phyloP scores from a whole-genome alignment of 345 rosid species.

The Hibiscus tridactylites region DNA sequence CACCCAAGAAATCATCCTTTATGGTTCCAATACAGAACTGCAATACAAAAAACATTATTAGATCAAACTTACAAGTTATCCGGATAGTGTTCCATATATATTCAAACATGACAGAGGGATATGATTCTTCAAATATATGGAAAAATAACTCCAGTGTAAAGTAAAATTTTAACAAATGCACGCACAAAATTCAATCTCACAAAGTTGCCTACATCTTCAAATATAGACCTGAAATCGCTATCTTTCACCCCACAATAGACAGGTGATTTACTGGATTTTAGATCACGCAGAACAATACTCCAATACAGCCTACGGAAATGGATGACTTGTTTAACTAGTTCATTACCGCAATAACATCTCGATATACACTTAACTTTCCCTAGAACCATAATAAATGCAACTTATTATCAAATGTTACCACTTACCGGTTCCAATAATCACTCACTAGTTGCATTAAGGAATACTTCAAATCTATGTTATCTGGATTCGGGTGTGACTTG shows the following conservation, averaged over 20 bases:
- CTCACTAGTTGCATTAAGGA: background rate
- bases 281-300: background rate
- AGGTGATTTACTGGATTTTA: background rate
- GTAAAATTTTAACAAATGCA: background rate
- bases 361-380: background rate
- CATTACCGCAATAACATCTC: background rate
- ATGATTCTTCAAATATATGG: background rate
- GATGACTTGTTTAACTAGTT: background rate
- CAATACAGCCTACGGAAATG: background rate
- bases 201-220: background rate
- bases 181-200: background rate
- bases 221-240: background rate
- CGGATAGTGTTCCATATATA: background rate
- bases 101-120: background rate
- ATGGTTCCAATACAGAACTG: constrained; percentile 63
- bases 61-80: too few relatives aligned
- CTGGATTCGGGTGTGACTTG: background rate
- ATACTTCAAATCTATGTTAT: background rate
- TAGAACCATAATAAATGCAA: background rate
- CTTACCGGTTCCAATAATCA: background rate
- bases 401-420: background rate
- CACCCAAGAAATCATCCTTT: background rate
- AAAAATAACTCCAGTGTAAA: background rate
- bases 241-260: background rate
- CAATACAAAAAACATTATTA: background rate